These are phyloP conservation scores for Ambrosia artemisiifolia DNA, from an alignment of 129 eudicot genomes.

Conservation along the genomic window DNA sequence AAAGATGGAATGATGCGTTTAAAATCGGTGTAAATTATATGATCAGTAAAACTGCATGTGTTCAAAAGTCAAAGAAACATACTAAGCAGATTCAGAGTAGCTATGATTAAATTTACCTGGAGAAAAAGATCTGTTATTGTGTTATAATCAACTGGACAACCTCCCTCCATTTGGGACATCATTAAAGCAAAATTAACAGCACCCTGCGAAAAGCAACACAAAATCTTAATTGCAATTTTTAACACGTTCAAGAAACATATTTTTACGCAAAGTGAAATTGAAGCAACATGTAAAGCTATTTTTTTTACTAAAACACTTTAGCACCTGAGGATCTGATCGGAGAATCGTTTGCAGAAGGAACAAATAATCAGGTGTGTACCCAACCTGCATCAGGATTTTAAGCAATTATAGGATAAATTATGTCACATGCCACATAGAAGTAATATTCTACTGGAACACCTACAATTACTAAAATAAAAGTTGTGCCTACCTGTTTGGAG, in stretches of 20 bases:
- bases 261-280: neutral
- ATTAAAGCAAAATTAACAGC: slow-evolving; percentile 98
- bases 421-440: neutral
- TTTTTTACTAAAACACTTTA: neutral
- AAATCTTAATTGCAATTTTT: neutral
- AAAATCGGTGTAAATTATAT: neutral
- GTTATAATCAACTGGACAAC: slow-evolving; percentile 95
- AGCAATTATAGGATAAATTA: neutral
- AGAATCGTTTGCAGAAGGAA: slow-evolving; percentile 98
- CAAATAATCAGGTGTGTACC: slow-evolving; percentile 95
- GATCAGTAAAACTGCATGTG: neutral
- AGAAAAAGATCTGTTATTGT: slow-evolving; percentile 98
- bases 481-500: slow-evolving; percentile 79
- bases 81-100: neutral
- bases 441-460: neutral
- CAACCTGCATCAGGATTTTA: slow-evolving; percentile 57
- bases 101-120: slow-evolving; percentile 46
- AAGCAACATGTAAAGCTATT: neutral
- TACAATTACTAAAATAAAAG: neutral
- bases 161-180: slow-evolving; percentile 99
- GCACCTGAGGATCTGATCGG: slow-evolving; percentile 95
- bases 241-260: neutral
- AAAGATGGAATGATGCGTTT: neutral
- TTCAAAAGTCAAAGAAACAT: neutral
- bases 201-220: slow-evolving; percentile 51